These are phyloP conservation scores for Hyphopichia khmerensis DNA, from an alignment of 1,139 yeast genomes.

Conservation along the genomic window DNA sequence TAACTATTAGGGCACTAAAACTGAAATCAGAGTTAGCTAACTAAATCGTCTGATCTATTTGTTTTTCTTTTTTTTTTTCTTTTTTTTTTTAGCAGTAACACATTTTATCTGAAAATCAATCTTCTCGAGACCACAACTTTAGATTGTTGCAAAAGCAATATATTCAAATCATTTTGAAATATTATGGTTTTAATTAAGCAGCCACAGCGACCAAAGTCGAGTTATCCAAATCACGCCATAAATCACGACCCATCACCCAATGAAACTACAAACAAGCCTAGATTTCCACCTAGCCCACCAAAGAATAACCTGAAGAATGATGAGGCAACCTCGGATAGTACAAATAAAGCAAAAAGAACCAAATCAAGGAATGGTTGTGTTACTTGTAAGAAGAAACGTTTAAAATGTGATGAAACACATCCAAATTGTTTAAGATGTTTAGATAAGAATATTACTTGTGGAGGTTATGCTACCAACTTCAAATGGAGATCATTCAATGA, in stretches of 20 bases:
- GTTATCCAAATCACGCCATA: neutral
- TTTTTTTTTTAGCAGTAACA: too few relatives aligned
- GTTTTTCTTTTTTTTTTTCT: too few relatives aligned
- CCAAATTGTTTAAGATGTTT: constrained; percentile 50
- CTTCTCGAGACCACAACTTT: neutral
- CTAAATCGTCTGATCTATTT: neutral
- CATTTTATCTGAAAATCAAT: too few relatives aligned
- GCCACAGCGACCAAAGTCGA: neutral
- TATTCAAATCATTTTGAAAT: too few relatives aligned
- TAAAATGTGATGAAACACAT: constrained; percentile 58
- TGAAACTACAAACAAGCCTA: neutral
- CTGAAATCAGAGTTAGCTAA: neutral
- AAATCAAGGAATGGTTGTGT: constrained; percentile 50
- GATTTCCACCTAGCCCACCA: neutral
- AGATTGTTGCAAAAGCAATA: neutral
- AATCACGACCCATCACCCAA: neutral
- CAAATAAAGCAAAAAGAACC: constrained; percentile 4
- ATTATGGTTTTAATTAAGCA: neutral
- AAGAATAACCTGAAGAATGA: neutral
- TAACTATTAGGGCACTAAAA: neutral
- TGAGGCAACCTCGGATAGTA: neutral
- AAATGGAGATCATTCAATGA: constrained; percentile 59
- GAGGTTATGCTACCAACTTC: constrained; percentile 63
- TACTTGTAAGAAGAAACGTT: constrained; percentile 55
- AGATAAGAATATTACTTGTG: constrained; percentile 48